Evolutionary conservation across 306 rosid species (phyloP), one percentile per base, ranked within the genome.

Genomic region (Lathyrus sativus): DNA sequence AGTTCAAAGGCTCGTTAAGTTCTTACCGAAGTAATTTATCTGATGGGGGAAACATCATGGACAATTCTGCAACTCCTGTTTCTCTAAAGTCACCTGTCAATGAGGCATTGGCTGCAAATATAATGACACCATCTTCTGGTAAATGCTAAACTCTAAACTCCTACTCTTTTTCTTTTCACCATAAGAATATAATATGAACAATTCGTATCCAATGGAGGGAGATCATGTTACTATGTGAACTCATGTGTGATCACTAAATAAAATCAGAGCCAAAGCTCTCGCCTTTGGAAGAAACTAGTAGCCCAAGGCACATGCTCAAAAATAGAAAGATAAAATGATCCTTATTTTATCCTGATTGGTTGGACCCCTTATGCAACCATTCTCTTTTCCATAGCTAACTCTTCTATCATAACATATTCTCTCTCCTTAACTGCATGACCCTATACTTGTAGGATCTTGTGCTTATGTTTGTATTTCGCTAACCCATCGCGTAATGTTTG

Each of bases 101-200:
- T 46, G 88, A 86, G 66, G 70, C 83, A 39, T 64, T 72, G 26
- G 78, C 64, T 78, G 77, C 79, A 61, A 85, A 83, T 74, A 74
- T 69, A 51, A 78, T 83, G 89, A 80, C 95, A 55, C 86, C 88
- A 17, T 81, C 82, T 67, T 89, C 96, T 53, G 96, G 96, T 89
- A 72, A 79, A 68, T 62, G 64, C 43, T 71, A 38, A 59, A 57
- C 69, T 54, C 33, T 18, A 15, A 65, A 28, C 13, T 28, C 15
- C 50, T 43, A 50, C 26, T 57, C 31, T 50, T 31, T 19, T 65
- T 63, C 10, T 43, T 28, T 65, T 48, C 55, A 49, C 19, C 59
- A 19, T 1, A 22, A 17, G 13, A 55, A 33, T 42, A 19, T 62
- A 19, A 38, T 18, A 18, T 33, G 33, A 11, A 39, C 6, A 39